A percentile compares a stretch with the other conserved stretches of the same genome.
Evolutionary conservation across 2,329 filamentous ascomycete species (phyloP).

Genomic region (Dothideomycetes sp.): DNA sequence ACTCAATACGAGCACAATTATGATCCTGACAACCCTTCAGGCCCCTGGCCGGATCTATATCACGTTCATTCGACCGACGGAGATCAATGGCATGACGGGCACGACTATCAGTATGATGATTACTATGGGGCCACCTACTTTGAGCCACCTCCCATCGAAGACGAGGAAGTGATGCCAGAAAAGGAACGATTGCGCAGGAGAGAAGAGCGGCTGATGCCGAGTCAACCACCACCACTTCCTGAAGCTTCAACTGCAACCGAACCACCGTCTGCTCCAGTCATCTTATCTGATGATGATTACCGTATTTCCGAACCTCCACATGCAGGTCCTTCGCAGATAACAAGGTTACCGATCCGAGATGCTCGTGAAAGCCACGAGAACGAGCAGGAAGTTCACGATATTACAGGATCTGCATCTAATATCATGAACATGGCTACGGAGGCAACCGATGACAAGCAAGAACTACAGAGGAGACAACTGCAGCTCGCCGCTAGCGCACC

Average conservation of each 20-base stretch:
- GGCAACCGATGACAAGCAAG: constrained; percentile 65
- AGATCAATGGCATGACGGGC: constrained; percentile 6
- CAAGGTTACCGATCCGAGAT: not conserved
- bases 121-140: constrained; percentile 35
- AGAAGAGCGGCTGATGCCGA: constrained; percentile 72
- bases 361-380: no score
- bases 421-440: constrained; percentile 3
- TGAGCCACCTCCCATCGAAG: constrained; percentile 47
- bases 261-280: constrained; percentile 5
- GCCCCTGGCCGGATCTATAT: not conserved
- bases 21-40: not conserved
- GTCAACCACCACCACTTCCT: constrained; percentile 51
- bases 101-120: constrained; percentile 10
- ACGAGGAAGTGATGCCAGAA: constrained; percentile 60
- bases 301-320: not conserved
- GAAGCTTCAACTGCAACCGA: constrained; percentile 3
- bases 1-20: constrained; percentile 2
- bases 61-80: constrained; percentile 3
- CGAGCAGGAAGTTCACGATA: not conserved
- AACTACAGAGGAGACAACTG: constrained; percentile 49
- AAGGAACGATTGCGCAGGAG: constrained; percentile 72
- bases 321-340: not conserved
- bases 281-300: constrained; percentile 17
- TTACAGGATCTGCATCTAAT: no score
- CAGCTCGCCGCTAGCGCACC: constrained; percentile 35